phyloP scores from a whole-genome alignment of 768 basidiomycete genomes.

The Suillus cothurnatus region DNA sequence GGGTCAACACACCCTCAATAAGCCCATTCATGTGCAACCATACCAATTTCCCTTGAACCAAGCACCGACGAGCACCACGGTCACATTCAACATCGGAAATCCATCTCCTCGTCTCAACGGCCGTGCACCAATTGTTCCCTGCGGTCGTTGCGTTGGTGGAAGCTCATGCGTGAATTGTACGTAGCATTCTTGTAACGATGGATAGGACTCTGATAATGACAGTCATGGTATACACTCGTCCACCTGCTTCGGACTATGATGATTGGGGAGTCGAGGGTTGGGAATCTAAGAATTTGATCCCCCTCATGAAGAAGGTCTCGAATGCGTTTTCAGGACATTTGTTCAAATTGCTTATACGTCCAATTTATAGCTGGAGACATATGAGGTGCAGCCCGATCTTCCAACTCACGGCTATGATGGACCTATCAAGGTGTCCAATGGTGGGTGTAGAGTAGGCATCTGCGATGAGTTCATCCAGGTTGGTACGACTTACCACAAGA shows the following conservation, averaged over 20 bases:
- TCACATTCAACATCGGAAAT: background rate
- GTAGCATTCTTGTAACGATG: background rate
- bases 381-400: background rate
- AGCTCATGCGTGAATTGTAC: background rate
- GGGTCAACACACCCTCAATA: background rate
- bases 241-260: background rate
- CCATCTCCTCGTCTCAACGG: background rate
- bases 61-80: background rate
- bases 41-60: background rate
- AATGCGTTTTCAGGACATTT: background rate
- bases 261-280: conserved; percentile 32
- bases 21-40: background rate
- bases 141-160: background rate
- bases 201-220: background rate
- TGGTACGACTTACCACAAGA: background rate
- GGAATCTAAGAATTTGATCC: conserved; percentile 20
- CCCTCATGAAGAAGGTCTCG: background rate
- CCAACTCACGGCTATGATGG: background rate
- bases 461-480: background rate
- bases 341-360: background rate
- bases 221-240: background rate
- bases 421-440: background rate
- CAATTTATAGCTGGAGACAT: background rate
- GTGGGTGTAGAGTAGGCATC: background rate
- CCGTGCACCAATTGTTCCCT: background rate